A percentile compares a stretch with the other conserved stretches of the same genome.
These are phyloP conservation scores for Pyrenochaeta sp. DNA, from an alignment of 2,329 filamentous ascomycete genomes.

Conservation along the genomic window DNA sequence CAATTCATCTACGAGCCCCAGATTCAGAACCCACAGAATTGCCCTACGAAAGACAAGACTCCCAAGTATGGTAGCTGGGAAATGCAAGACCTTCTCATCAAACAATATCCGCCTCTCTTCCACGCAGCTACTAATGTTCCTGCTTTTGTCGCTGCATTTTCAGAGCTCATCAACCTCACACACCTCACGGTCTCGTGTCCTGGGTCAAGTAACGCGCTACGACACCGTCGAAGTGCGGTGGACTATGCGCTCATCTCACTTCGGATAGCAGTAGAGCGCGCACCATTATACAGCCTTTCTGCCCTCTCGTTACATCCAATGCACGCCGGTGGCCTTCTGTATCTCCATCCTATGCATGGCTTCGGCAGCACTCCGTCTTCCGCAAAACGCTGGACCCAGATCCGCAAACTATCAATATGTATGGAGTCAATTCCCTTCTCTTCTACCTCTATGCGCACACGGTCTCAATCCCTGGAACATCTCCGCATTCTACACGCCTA, in stretches of 20 bases:
- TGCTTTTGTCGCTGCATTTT: slow-evolving; percentile 79
- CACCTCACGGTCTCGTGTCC: slow-evolving; percentile 81
- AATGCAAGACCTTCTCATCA: slow-evolving; percentile 80
- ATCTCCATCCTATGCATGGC: slow-evolving; percentile 76
- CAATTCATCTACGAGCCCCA: slow-evolving; percentile 84
- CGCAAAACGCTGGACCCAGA: slow-evolving; percentile 76
- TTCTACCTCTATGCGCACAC: slow-evolving; percentile 60
- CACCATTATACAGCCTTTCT: slow-evolving; percentile 69
- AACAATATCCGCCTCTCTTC: slow-evolving; percentile 88
- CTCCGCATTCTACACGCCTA: slow-evolving; percentile 76
- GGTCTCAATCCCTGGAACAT: slow-evolving; percentile 70
- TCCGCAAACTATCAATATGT: slow-evolving; percentile 74
- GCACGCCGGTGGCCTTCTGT: slow-evolving; percentile 77
- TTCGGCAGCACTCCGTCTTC: slow-evolving; percentile 78
- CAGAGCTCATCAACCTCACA: slow-evolving; percentile 70
- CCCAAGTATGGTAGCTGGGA: slow-evolving; percentile 83
- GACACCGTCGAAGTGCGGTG: slow-evolving; percentile 78
- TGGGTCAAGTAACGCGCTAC: slow-evolving; percentile 69
- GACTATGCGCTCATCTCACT: slow-evolving; percentile 90
- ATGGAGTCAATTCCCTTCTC: slow-evolving; percentile 73
- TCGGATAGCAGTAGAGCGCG: slow-evolving; percentile 80
- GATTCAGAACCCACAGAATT: slow-evolving; percentile 63
- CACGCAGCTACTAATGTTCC: slow-evolving; percentile 88
- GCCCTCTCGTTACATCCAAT: slow-evolving; percentile 76
- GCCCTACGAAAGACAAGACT: slow-evolving; percentile 62